phyloP scores from a whole-genome alignment of 2,329 filamentous ascomycete species.

The Lecanicillium sp. region DNA sequence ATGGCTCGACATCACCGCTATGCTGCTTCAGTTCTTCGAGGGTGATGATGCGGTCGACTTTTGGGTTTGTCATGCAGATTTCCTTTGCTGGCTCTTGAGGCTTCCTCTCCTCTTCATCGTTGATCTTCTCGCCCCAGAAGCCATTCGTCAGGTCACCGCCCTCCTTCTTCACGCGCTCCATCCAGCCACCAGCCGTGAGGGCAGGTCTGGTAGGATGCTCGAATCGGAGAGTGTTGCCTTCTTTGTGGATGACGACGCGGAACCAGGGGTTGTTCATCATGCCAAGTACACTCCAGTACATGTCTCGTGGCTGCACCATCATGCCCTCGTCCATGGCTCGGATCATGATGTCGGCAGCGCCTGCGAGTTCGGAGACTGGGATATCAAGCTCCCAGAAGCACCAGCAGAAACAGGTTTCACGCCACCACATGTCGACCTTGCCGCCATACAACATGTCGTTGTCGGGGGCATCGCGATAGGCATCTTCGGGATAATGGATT shows the following conservation, averaged over 20 bases:
- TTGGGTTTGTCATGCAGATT: constrained; percentile 70
- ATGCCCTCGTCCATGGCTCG: constrained; percentile 86
- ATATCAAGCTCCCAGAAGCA: constrained; percentile 81
- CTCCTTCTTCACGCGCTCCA: constrained; percentile 79
- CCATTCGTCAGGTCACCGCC: constrained; percentile 77
- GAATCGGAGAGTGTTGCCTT: constrained; percentile 57
- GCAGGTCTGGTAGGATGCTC: constrained; percentile 85
- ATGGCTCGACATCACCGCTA: constrained; percentile 57
- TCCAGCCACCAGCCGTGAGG: constrained; percentile 76
- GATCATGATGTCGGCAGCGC: constrained; percentile 67
- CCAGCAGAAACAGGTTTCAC: constrained; percentile 83
- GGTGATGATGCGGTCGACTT: constrained; percentile 54
- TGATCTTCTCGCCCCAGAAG: constrained; percentile 71
- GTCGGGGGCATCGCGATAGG: constrained; percentile 58
- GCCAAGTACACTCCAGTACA: constrained; percentile 92
- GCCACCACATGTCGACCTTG: constrained; percentile 70
- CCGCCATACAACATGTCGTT: constrained; percentile 65
- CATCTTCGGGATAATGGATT: constrained; percentile 78
- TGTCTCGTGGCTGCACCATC: constrained; percentile 79
- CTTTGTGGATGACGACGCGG: constrained; percentile 66
- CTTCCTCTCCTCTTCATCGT: constrained; percentile 33
- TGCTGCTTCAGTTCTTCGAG: constrained; percentile 67
- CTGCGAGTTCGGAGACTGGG: constrained; percentile 50
- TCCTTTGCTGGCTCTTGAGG: constrained; percentile 50
- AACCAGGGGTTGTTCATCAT: constrained; percentile 99